Percentiles rank a stretch among this genome's conserved stretches.
phyloP scores from a whole-genome alignment of 129 eudicot genomes.

The Lonicera japonica region DNA sequence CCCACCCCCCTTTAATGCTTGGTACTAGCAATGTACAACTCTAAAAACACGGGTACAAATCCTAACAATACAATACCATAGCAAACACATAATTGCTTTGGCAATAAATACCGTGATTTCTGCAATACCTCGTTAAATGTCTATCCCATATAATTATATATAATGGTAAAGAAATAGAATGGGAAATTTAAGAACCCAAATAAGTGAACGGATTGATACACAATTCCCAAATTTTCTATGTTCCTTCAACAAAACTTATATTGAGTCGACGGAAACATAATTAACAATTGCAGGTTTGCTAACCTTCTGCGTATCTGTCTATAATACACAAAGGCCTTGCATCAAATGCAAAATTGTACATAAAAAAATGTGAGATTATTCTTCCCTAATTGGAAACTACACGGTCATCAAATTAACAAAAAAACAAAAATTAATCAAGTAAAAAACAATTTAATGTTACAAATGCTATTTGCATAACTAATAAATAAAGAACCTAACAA shows the following conservation, averaged over 20 bases:
- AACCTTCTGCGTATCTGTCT: no score
- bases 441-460: slow-evolving; percentile 16
- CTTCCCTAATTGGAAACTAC: background rate
- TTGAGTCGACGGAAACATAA: background rate
- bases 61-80: no score
- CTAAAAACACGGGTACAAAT: no score
- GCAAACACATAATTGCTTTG: no score
- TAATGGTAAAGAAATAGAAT: background rate
- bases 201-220: no score
- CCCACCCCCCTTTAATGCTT: no score
- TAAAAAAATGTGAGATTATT: no score
- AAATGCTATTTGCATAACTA: slow-evolving; percentile 28
- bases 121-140: background rate
- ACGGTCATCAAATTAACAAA: background rate
- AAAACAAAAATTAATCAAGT: background rate
- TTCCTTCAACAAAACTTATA: background rate
- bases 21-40: no score
- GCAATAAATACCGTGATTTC: background rate
- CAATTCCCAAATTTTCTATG: background rate
- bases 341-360: background rate
- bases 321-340: background rate
- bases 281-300: no score
- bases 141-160: background rate
- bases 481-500: slow-evolving; percentile 13
- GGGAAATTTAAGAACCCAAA: background rate